A percentile compares a stretch with the other conserved stretches of the same genome.
Evolutionary conservation across 1,139 yeast species (phyloP).

Genomic region (Debaryomyces psychrophilus): DNA sequence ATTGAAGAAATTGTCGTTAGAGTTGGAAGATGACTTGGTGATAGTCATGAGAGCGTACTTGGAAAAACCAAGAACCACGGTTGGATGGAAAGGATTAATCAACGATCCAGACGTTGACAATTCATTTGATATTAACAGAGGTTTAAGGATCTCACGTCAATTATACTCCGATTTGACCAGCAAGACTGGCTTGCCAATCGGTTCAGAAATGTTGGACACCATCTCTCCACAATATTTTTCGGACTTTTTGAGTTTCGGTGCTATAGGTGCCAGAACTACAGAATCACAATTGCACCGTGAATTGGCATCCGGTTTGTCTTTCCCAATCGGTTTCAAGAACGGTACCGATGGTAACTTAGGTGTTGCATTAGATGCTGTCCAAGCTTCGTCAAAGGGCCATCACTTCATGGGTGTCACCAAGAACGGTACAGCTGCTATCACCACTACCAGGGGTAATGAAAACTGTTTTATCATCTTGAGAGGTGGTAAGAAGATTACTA

Average conservation of each 20-base stretch:
- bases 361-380: conserved; percentile 92
- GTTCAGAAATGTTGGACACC: conserved; percentile 97
- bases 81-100: conserved; percentile 98
- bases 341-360: conserved; percentile 96
- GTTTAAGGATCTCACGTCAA: conserved; percentile 83
- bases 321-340: conserved; percentile 98
- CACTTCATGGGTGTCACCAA: conserved; percentile 97
- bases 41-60: conserved; percentile 96
- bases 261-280: conserved; percentile 98
- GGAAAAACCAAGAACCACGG: conserved; percentile 98
- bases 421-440: conserved; percentile 94
- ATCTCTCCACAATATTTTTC: conserved; percentile 97
- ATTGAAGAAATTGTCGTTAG: conserved; percentile 66
- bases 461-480: conserved; percentile 88
- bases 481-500: conserved; percentile 94
- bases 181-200: conserved; percentile 77
- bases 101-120: conserved; percentile 96
- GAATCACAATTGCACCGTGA: conserved; percentile 98
- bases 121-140: conserved; percentile 93
- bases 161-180: conserved; percentile 83
- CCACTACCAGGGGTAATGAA: conserved; percentile 92
- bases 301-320: conserved; percentile 91
- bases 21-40: conserved; percentile 73
- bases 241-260: conserved; percentile 91
- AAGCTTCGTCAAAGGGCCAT: conserved; percentile 89